phyloP scores from a whole-genome alignment of 23 red algal genomes.

The Gracilaria domingensis region DNA sequence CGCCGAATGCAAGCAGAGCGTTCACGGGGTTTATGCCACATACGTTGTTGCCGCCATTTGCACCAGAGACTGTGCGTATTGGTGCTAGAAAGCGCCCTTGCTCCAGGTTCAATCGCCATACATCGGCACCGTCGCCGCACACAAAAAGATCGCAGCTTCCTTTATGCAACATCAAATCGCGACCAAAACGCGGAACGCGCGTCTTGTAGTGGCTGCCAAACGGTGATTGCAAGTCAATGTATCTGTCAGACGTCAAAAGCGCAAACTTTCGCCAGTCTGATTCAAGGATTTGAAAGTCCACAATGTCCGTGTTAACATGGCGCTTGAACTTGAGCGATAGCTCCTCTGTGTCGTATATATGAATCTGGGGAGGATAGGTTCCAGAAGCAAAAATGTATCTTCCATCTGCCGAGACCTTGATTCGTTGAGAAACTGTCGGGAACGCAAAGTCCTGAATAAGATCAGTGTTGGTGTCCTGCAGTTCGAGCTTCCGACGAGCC shows the following conservation, averaged over 20 bases:
- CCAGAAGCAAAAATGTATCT: constrained; percentile 78
- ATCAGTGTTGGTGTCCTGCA: constrained; percentile 59
- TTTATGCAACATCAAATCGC: constrained; percentile 84
- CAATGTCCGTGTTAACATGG: constrained; percentile 84
- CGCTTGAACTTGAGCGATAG: constrained; percentile 96
- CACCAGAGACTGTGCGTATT: constrained; percentile 65
- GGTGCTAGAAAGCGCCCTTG: constrained; percentile 94
- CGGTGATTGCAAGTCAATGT: constrained; percentile 87
- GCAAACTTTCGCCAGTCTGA: constrained; percentile 93
- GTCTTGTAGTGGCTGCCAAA: constrained; percentile 82
- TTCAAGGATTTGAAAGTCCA: constrained; percentile 90
- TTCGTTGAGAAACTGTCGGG: constrained; percentile 75
- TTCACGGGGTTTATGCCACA: constrained; percentile 78
- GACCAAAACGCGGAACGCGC: constrained; percentile 81
- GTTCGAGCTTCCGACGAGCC: constrained; percentile 62
- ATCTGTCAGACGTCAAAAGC: constrained; percentile 77
- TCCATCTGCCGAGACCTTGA: constrained; percentile 67
- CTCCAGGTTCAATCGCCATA: constrained; percentile 94
- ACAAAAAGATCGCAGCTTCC: constrained; percentile 86
- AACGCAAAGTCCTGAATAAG: constrained; percentile 91
- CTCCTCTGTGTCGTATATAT: constrained; percentile 87
- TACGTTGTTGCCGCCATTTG: constrained; percentile 72
- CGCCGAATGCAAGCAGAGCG: constrained; percentile 83
- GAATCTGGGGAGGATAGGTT: constrained; percentile 92
- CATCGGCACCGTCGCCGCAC: constrained; percentile 75